A percentile compares a stretch with the other conserved stretches of the same genome.
phyloP scores from a whole-genome alignment of 2,329 filamentous ascomycete species.

The Malbranchea zuffiana region DNA sequence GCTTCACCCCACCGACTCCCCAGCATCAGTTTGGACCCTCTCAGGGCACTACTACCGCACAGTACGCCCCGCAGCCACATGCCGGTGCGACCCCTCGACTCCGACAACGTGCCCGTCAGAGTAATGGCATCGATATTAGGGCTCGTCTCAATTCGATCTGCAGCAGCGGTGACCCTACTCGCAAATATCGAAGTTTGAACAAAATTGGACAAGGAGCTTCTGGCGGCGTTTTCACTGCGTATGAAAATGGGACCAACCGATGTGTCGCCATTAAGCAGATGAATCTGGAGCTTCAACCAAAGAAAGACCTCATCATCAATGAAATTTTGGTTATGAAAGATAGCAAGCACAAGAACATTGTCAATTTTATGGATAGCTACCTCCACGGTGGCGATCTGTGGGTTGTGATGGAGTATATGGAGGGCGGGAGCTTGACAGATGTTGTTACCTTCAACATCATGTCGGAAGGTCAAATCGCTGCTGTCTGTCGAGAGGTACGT shows the following conservation, averaged over 20 bases:
- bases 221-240: constrained; percentile 86
- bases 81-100: constrained; percentile 44
- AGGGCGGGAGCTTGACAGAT: constrained; percentile 92
- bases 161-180: constrained; percentile 75
- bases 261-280: constrained; percentile 99
- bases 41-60: constrained; percentile 21
- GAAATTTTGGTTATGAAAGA: constrained; percentile 99
- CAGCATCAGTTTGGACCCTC: constrained; percentile 25
- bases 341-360: constrained; percentile 94
- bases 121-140: constrained; percentile 70
- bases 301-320: constrained; percentile 98
- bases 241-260: constrained; percentile 70
- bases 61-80: constrained; percentile 25
- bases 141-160: constrained; percentile 79
- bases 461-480: constrained; percentile 93
- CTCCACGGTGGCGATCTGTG: constrained; percentile 81
- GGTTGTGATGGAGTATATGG: constrained; percentile 99
- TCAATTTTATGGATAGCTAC: constrained; percentile 98
- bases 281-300: constrained; percentile 96
- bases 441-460: constrained; percentile 99
- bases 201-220: constrained; percentile 98
- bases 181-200: constrained; percentile 73
- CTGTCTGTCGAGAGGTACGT: constrained; percentile 73
- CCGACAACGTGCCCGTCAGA: constrained; percentile 67
- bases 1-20: constrained; percentile 6